Evolutionary conservation across 78 protist genomes (phyloP), one percentile per base, ranked within the genome.

Genomic region (Creolimax fragrantissima): DNA sequence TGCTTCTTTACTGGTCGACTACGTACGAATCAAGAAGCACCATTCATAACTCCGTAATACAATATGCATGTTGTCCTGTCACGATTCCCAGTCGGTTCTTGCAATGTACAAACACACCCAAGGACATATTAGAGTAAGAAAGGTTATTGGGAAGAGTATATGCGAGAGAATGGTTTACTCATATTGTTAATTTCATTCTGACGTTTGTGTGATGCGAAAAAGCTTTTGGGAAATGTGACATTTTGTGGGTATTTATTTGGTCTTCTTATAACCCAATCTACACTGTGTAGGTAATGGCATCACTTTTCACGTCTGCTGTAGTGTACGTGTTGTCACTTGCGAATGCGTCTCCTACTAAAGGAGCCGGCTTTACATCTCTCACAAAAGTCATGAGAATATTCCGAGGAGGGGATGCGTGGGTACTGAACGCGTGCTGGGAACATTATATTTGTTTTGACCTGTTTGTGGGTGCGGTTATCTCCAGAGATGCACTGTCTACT

Each of bases 361-460:
- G 47, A 32, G 11, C 45, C 24, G 88, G 88, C 85, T 84, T 84
- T 24, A 84, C 88, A 84, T 84, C 88, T 37, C 88, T 84, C 24
- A 17, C 35, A 24, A 24, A 24, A 24, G 88, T 84, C 35, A 42
- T 84, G 88, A 84, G 24, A 11, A 84, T 84, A 17, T 84, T 84
- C 24, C 41, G 17, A 84, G 39, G 88, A 0, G 88, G 88, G 39
- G 88, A 84, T 32, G 88, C 88, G 24, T 84, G 88, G 88, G 88
- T 41, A 84, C 88, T 84, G 11, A 84, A 84, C 17, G 88, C 47
- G 24, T 84, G 88, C 45, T 84, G 88, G 88, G 24, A 17, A 37
- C 88, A 84, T 32, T 84, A 84, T 24, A 0, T 84, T 32, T 84
- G 88, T 32, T 84, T 84, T 84, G 88, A 84, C 45, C 88, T 84